These are phyloP conservation scores for Marchantia paleacea DNA, from an alignment of 225 moss, liverwort and hornwort genomes.

Conservation along the genomic window DNA sequence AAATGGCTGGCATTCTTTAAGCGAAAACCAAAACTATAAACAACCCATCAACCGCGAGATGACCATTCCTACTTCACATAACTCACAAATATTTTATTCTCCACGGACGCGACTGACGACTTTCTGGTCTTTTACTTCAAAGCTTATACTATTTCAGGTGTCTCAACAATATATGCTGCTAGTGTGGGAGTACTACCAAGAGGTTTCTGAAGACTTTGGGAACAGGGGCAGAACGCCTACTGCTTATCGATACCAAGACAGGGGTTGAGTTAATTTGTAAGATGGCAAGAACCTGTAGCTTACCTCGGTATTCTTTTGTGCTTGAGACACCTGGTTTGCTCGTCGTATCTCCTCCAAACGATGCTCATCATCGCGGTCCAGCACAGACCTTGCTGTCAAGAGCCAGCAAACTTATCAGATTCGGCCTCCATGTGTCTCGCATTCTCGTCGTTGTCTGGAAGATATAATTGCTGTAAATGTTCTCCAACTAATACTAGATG, in stretches of 20 bases:
- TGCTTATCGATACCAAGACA: background rate
- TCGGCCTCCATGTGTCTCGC: background rate
- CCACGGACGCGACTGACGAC: too few relatives aligned
- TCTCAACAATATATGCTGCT: background rate
- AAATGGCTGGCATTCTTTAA: background rate
- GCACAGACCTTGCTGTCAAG: constrained; percentile 54
- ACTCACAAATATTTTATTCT: too few relatives aligned
- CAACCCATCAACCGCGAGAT: background rate
- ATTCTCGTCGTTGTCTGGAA: background rate
- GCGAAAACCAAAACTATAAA: background rate
- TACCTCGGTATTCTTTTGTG: constrained; percentile 56
- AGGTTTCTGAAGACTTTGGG: background rate
- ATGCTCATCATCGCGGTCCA: constrained; percentile 71
- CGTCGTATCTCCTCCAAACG: constrained; percentile 55
- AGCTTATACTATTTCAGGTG: background rate
- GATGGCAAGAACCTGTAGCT: background rate
- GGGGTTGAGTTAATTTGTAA: background rate
- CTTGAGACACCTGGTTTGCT: constrained; percentile 33
- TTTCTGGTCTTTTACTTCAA: too few relatives aligned
- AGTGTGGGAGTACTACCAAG: background rate
- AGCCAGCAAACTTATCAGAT: background rate
- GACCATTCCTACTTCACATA: background rate
- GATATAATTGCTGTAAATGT: background rate
- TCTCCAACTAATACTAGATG: too few relatives aligned
- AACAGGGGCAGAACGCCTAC: background rate